These are phyloP conservation scores for Vitellaria paradoxa DNA, from an alignment of 179 eudicot species.

Conservation along the genomic window DNA sequence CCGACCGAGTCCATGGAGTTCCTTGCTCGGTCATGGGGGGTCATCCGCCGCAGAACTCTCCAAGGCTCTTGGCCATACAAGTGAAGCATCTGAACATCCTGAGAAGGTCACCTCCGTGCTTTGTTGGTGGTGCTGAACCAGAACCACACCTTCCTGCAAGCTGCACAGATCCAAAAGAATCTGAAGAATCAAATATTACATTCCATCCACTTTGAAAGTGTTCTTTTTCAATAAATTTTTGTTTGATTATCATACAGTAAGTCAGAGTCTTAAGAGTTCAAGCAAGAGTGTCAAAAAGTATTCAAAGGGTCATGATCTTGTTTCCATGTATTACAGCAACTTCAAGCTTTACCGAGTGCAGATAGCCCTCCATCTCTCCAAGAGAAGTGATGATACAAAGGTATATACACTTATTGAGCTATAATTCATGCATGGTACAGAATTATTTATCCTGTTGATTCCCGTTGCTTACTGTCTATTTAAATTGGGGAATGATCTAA, in stretches of 20 bases:
- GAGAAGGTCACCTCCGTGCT: constrained; percentile 29
- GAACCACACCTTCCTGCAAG: constrained; percentile 16
- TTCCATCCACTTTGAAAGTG: background rate
- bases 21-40: constrained; percentile 87
- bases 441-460: no score
- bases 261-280: background rate
- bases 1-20: constrained; percentile 95
- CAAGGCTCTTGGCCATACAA: constrained; percentile 59
- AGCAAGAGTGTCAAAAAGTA: background rate
- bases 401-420: constrained; percentile 21
- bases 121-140: constrained; percentile 28
- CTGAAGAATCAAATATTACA: constrained; percentile 24
- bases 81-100: constrained; percentile 20
- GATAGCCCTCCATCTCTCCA: constrained; percentile 72
- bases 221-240: no score
- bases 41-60: constrained; percentile 79
- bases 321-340: constrained; percentile 34
- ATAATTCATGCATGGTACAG: background rate
- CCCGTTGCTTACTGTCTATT: no score
- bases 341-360: constrained; percentile 28
- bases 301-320: background rate
- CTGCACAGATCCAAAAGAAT: constrained; percentile 30
- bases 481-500: background rate
- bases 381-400: constrained; percentile 75
- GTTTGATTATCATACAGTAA: background rate